These are phyloP conservation scores for Colletotrichum costaricense DNA, from an alignment of 2,329 filamentous ascomycete genomes.

Conservation along the genomic window DNA sequence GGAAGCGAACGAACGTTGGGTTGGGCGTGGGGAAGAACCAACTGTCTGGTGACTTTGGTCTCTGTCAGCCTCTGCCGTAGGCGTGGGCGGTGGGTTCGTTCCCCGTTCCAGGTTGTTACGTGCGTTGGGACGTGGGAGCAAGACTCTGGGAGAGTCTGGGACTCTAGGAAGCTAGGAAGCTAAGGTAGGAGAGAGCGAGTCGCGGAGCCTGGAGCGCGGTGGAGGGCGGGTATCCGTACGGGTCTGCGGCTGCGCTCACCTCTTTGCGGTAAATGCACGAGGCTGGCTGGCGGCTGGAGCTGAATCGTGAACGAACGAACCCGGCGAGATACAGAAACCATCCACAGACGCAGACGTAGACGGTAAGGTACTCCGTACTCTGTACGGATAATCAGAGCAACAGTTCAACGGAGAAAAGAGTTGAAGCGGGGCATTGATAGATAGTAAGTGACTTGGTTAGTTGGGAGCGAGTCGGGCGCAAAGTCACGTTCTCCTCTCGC, in stretches of 20 bases:
- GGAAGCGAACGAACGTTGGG: conserved; percentile 25
- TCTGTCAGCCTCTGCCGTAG: not conserved
- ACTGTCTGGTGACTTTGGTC: not conserved
- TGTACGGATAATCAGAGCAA: too few relatives aligned
- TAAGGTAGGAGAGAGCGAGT: too few relatives aligned
- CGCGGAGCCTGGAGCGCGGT: not conserved
- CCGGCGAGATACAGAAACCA: not conserved
- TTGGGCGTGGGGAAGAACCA: conserved; percentile 26
- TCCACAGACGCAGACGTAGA: too few relatives aligned
- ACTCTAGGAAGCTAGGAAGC: too few relatives aligned
- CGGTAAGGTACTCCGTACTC: too few relatives aligned
- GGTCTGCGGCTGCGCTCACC: not conserved
- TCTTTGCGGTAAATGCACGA: conserved; percentile 14
- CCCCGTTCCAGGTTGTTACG: too few relatives aligned
- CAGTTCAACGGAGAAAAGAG: too few relatives aligned
- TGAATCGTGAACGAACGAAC: conserved; percentile 10
- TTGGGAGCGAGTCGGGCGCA: conserved; percentile 20
- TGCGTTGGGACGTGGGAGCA: not conserved
- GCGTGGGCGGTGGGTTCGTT: not conserved
- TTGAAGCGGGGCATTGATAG: conserved; percentile 3
- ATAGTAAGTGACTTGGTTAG: not conserved
- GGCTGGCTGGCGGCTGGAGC: conserved; percentile 25
- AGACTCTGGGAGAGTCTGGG: too few relatives aligned
- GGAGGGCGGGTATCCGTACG: not conserved
- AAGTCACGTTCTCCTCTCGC: conserved; percentile 20